These are phyloP conservation scores for Moricandia arvensis DNA, from an alignment of 345 rosid species.

Conservation along the genomic window DNA sequence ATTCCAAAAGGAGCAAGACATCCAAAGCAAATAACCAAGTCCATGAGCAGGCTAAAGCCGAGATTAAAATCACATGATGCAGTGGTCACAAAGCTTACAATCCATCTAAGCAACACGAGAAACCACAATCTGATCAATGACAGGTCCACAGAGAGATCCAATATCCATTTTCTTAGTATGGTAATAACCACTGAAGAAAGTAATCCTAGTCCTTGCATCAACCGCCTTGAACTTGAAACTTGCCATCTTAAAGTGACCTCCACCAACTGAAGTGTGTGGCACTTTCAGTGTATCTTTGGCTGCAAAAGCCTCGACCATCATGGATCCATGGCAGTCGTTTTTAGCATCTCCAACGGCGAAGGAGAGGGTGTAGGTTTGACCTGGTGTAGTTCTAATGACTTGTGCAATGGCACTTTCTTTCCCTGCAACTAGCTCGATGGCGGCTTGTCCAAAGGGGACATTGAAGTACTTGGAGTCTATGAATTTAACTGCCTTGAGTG, in stretches of 20 bases:
- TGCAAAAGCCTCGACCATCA: slow-evolving; percentile 97
- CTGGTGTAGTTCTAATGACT: slow-evolving; percentile 61
- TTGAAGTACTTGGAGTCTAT: slow-evolving; percentile 78
- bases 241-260: slow-evolving; percentile 53
- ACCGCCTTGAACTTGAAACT: slow-evolving; percentile 73
- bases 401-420: slow-evolving; percentile 96
- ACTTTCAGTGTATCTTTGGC: slow-evolving; percentile 60
- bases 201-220: slow-evolving; percentile 64
- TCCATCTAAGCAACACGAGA: slow-evolving; percentile 31
- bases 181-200: slow-evolving; percentile 83
- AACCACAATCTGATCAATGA: slow-evolving; percentile 71
- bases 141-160: slow-evolving; percentile 89
- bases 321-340: slow-evolving; percentile 85
- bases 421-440: slow-evolving; percentile 90
- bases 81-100: not conserved
- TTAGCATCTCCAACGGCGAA: slow-evolving; percentile 77
- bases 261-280: slow-evolving; percentile 67
- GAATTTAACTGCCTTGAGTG: slow-evolving; percentile 91
- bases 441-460: slow-evolving; percentile 72
- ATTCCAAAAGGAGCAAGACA: slow-evolving; percentile 18
- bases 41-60: not conserved
- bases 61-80: not conserved
- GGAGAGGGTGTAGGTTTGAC: slow-evolving; percentile 54
- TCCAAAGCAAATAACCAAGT: slow-evolving; percentile 22
- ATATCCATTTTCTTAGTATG: slow-evolving; percentile 64